Base-by-base conservation (phyloP, 1,284 basidiomycete genomes). In the Cutaneotrichosporon sp. region DNA sequence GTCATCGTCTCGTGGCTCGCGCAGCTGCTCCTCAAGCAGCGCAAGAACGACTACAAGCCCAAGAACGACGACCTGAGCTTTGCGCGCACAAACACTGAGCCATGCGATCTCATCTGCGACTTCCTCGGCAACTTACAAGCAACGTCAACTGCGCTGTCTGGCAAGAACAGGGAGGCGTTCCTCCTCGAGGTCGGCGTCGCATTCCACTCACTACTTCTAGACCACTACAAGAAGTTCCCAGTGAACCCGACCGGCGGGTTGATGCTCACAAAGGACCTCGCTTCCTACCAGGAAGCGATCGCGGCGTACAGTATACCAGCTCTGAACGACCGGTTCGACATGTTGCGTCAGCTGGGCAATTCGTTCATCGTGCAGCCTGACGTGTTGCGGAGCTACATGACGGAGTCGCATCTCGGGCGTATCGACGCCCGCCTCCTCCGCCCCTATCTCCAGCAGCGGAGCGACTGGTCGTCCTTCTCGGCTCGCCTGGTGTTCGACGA, bases 251-350 rank as follows among this genome's bases (percentile, higher is more conserved):
- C 94, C 0, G 97, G 97, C 56, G 97, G 96, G 5, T 84, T 99
- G 58, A 97, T 99, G 91, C 88, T 99, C 47, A 96, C 96, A 26
- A 96, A 92, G 81, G 97, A 99, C 77, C 86, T 99, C 68, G 97
- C 96, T 70, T 89, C 91, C 51, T 99, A 99, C 76, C 97, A 99
- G 83, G 97, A 99, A 72, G 87, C 87, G 2, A 88, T 97, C 68
- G 83, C 85, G 65, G 87, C 86, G 14, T 98, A 96, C 80, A 85
- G 85, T 36, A 89, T 97, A 50, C 85, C 91, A 1, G 85, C 90
- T 2, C 84, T 99, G 4, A 88, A 89, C 67, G 96, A 98, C 78
- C 92, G 97, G 21, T 99, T 97, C 82, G 97, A 99, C 76, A 98
- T 99, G 84, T 89, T 99, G 69, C 90, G 96, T 53, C 95, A 99